Evolutionary conservation across 2,329 filamentous ascomycete species (phyloP), one percentile per base, ranked within the genome.

Genomic region (Tolypocladium tropicale): DNA sequence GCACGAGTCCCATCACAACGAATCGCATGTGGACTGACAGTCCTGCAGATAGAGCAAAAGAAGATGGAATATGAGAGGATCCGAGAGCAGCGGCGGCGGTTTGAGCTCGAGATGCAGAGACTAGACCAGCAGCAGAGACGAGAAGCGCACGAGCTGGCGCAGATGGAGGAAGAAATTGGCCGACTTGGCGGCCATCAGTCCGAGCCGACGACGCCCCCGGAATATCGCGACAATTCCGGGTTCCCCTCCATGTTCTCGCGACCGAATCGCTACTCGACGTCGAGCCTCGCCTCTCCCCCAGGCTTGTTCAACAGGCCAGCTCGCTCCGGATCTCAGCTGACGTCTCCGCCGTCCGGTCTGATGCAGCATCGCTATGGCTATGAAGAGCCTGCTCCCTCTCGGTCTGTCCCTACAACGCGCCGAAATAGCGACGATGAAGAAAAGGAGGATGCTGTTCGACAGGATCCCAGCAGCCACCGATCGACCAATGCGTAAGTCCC

Each of bases 171-270:
- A 63, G 89, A 94, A 63, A 79, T 95, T 56, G 78, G 79, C 57
- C 69, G 78, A 64, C 73, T 78, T 59, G 78, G 84, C 58, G 89
- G 89, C 55, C 88, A 92, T 65, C 89, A 95, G 68, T 96, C 90
- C 64, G 93, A 97, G 74, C 94, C 94, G 18, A 96, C 94, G 2
- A 99, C 94, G 25, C 94, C 94, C 25, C 94, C 94, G 34, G 94
- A 97, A 71, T 93, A 94, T 70, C 86, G 85, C 64, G 90, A 95
- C 61, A 84, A 75, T 57, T 77, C 83, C 59, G 86, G 86, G 48
- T 93, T 95, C 65, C 85, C 88, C 56, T 85, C 84, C 65, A 84
- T 88, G 62, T 89, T 94, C 68, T 90, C 90, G 55, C 84, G 90
- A 46, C 89, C 90, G 48, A 92, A 92, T 69, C 84, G 92, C 59